These are phyloP conservation scores for Aureobasidium musti DNA, from an alignment of 2,329 filamentous ascomycete species.

Conservation along the genomic window DNA sequence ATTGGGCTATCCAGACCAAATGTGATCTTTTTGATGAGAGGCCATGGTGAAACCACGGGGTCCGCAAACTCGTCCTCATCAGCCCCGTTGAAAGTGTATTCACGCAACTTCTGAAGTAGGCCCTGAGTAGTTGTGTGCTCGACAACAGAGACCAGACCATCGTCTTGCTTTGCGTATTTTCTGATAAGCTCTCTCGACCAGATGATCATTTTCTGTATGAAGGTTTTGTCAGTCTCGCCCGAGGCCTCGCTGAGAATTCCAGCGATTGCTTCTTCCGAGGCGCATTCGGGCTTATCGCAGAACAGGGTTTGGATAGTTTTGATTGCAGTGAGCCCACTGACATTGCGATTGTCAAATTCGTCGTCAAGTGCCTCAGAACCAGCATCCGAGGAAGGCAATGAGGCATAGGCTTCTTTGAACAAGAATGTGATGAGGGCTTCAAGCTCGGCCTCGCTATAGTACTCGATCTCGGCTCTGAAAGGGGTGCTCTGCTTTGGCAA, in stretches of 20 bases:
- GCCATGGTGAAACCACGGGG: conserved; percentile 30
- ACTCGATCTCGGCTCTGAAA: conserved; percentile 33
- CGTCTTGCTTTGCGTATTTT: background rate
- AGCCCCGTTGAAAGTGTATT: conserved; percentile 28
- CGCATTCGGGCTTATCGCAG: conserved; percentile 29
- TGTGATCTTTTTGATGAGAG: conserved; percentile 32
- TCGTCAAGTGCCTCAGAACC: conserved; percentile 22
- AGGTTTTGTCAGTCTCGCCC: background rate
- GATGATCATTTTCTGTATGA: background rate
- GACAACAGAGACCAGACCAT: conserved; percentile 21
- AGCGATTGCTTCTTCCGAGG: conserved; percentile 2
- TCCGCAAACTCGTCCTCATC: conserved; percentile 24
- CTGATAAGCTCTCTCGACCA: background rate
- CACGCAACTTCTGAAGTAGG: conserved; percentile 28
- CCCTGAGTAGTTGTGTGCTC: conserved; percentile 30
- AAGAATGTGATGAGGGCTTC: background rate
- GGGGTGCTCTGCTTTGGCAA: conserved; percentile 30
- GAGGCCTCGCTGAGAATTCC: background rate
- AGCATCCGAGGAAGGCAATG: background rate
- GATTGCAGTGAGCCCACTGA: conserved; percentile 5
- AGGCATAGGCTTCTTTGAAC: conserved; percentile 6
- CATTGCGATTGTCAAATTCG: background rate
- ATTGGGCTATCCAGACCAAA: conserved; percentile 32
- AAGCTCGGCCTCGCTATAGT: conserved; percentile 30
- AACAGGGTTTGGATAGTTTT: conserved; percentile 31